Base-by-base conservation (phyloP, 148 eudicot genomes). In the Euryodendron excelsum region DNA sequence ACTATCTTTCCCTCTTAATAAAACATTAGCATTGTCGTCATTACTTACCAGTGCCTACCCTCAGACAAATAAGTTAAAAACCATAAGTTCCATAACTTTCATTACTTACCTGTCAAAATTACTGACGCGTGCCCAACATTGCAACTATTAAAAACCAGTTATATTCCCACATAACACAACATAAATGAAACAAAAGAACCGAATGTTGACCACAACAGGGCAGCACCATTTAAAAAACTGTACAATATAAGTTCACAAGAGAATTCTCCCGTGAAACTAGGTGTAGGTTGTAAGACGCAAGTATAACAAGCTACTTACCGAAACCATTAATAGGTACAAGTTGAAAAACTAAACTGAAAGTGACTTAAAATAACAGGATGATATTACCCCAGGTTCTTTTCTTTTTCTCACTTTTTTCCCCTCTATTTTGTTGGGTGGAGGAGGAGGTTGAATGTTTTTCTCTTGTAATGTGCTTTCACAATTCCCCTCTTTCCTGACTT, bases 121-220 rank as follows among this genome's bases (percentile, higher is more conserved):
- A n/a, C n/a, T n/a, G n/a, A n/a, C n/a, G n/a, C n/a, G n/a, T n/a
- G n/a, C n/a, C n/a, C n/a, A 80, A 86, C 73, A 89, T 70, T 69
- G 77, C 20, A 58, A 77, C 73, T 15, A 80, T 67, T 28, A 48
- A 77, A 45, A 62, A 47, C 37, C 71, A 79, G 58, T 18, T 25
- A 70, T 33, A 72, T 30, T 59, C 31, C 27, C 34, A 71, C 33
- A 52, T 9, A 45, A 15, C 10, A n/a, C 48, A 45, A 33, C 37
- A 4, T 56, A 56, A 52, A 7, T 28, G 14, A 61, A 28, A 34
- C 37, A 33, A 55, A 65, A 20, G 69, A 65, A 67, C 47, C 17
- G 47, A 37, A 67, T 37, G 48, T n/a, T 21, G 71, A 37, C 71
- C 44, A 18, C 10, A 48, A 48, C 13, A 48, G 3, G 14, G 52